phyloP scores from a whole-genome alignment of 257 asterid species.

The Petrea volubilis region DNA sequence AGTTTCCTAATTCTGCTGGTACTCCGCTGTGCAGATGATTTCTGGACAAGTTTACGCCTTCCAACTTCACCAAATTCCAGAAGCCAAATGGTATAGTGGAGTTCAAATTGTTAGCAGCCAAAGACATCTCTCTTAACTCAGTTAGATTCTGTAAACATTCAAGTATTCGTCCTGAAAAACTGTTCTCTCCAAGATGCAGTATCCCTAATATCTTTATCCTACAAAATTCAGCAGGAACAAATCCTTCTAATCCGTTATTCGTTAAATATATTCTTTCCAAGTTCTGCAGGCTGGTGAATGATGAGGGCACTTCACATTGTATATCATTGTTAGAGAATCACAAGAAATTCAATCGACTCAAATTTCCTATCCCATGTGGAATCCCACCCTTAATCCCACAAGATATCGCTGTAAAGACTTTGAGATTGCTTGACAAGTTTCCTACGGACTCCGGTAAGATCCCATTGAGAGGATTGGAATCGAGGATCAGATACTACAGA shows the following conservation, averaged over 20 bases:
- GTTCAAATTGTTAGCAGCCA: conserved; percentile 39
- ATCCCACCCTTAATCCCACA: conserved; percentile 38
- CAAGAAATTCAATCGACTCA: conserved; percentile 32
- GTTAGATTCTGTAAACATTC: conserved; percentile 30
- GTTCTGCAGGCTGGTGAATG: conserved; percentile 32
- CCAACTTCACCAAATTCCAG: conserved; percentile 37
- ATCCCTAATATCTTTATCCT: conserved; percentile 33
- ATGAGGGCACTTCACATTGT: conserved; percentile 31
- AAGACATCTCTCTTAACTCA: conserved; percentile 26
- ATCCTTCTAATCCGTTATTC: conserved; percentile 31
- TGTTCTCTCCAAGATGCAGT: conserved; percentile 38
- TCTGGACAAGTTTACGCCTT: conserved; percentile 32
- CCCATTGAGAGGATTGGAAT: conserved; percentile 38
- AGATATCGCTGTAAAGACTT: conserved; percentile 26
- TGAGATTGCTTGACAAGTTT: conserved; percentile 35
- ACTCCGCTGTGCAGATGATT: conserved; percentile 32
- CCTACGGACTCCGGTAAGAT: conserved; percentile 32
- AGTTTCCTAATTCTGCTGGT: conserved; percentile 32
- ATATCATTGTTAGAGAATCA: conserved; percentile 27
- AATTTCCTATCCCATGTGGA: conserved; percentile 38
- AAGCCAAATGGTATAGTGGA: conserved; percentile 34
- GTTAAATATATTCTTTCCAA: conserved; percentile 37
- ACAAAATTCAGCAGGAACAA: conserved; percentile 32
- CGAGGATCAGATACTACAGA: conserved; percentile 31
- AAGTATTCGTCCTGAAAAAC: conserved; percentile 38